A percentile compares a stretch with the other conserved stretches of the same genome.
These are phyloP conservation scores for Arxiozyma telluris DNA, from an alignment of 1,139 yeast genomes.

Conservation along the genomic window DNA sequence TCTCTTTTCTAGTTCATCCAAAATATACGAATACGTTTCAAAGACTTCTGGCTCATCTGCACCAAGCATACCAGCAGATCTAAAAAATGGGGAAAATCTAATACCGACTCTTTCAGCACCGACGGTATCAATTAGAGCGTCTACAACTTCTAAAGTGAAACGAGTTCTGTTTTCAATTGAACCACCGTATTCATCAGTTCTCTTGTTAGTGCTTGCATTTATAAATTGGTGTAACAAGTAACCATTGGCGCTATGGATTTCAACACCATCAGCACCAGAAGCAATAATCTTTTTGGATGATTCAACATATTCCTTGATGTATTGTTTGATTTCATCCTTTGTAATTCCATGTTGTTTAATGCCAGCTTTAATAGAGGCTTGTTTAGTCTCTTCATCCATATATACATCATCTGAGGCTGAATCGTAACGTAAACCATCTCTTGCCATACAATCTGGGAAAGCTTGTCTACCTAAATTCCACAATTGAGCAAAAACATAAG, in stretches of 20 bases:
- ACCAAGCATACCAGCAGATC: slow-evolving; percentile 32
- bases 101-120: slow-evolving; percentile 10
- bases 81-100: slow-evolving; percentile 48
- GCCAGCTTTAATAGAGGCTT: slow-evolving; percentile 25
- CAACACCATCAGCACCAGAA: slow-evolving; percentile 62
- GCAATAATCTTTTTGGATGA: slow-evolving; percentile 31
- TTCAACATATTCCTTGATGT: slow-evolving; percentile 28
- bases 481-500: slow-evolving; percentile 46
- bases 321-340: slow-evolving; percentile 30
- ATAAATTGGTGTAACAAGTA: slow-evolving; percentile 54
- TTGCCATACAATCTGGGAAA: slow-evolving; percentile 27
- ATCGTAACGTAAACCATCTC: slow-evolving; percentile 10
- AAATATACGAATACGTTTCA: slow-evolving; percentile 30
- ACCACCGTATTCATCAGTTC: slow-evolving; percentile 62
- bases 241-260: slow-evolving; percentile 61
- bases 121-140: slow-evolving; percentile 9
- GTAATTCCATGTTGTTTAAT: slow-evolving; percentile 30
- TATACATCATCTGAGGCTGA: slow-evolving; percentile 29
- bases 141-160: slow-evolving; percentile 11
- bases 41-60: slow-evolving; percentile 22
- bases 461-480: slow-evolving; percentile 53
- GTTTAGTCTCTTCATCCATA: slow-evolving; percentile 27
- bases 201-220: slow-evolving; percentile 39
- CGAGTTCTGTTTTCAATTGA: slow-evolving; percentile 50
- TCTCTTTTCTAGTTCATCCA: slow-evolving; percentile 30